These are phyloP conservation scores for Lasiosphaeria ovina DNA, from an alignment of 495 filamentous ascomycete genomes.

Conservation along the genomic window DNA sequence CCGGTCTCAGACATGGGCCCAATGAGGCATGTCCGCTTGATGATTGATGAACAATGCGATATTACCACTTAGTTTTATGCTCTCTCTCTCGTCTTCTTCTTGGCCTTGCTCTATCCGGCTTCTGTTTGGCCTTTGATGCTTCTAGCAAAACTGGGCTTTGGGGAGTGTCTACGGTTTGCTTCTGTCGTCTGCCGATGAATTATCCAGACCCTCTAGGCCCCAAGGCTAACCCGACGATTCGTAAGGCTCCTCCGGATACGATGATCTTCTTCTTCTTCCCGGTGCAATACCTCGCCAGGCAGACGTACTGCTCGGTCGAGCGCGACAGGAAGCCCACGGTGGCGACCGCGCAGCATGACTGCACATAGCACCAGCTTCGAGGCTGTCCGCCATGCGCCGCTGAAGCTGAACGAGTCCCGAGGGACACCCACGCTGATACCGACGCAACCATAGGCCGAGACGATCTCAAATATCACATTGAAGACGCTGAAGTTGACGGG, in stretches of 20 bases:
- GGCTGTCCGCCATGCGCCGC: constrained; percentile 65
- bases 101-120: not conserved
- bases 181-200: not conserved
- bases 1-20: not conserved
- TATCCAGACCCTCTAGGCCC: constrained; percentile 6
- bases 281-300: constrained; percentile 56
- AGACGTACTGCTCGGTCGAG: constrained; percentile 76
- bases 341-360: constrained; percentile 75
- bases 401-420: constrained; percentile 66
- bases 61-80: not conserved
- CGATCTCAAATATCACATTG: constrained; percentile 82
- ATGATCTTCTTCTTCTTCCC: constrained; percentile 44
- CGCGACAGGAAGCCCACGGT: constrained; percentile 77
- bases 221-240: constrained; percentile 26
- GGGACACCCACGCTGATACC: constrained; percentile 75
- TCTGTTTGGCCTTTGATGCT: not conserved
- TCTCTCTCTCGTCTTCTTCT: not conserved
- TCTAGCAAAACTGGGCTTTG: not conserved
- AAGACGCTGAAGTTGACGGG: constrained; percentile 75
- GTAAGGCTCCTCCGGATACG: constrained; percentile 39
- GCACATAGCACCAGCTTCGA: constrained; percentile 76
- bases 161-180: not conserved
- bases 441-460: constrained; percentile 82
- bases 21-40: not conserved
- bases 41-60: not conserved